Conservation (phyloP, 345 rosid genomes). For the Cardamine occulta region DNA sequence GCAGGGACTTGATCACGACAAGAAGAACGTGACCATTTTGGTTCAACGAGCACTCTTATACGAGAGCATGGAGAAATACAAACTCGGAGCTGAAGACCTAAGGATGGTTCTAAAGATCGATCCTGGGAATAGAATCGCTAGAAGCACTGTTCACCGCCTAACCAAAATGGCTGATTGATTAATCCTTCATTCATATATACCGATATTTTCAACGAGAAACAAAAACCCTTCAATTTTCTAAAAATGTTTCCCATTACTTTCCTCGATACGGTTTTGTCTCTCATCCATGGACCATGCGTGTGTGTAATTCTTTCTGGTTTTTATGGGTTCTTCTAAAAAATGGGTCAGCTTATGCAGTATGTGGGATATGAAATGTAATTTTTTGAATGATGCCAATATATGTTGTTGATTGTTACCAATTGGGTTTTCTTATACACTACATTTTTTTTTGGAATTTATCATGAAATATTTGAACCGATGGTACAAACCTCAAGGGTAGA, state of each 20-base stretch:
- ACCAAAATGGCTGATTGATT: constrained; percentile 69
- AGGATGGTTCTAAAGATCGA: constrained; percentile 91
- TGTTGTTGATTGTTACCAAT: constrained; percentile 14
- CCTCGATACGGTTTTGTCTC: constrained; percentile 6
- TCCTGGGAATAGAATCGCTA: constrained; percentile 84
- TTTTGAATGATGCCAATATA: neutral
- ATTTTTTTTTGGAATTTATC: neutral
- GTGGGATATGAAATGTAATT: constrained; percentile 8
- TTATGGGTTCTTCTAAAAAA: constrained; percentile 18
- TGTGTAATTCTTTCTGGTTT: constrained; percentile 17
- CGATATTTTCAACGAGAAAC: neutral
- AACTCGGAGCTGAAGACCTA: constrained; percentile 94
- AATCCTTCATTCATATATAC: constrained; percentile 1
- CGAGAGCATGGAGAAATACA: constrained; percentile 99
- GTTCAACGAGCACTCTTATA: constrained; percentile 95
- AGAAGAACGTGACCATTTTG: constrained; percentile 65
- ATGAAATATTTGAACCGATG: constrained; percentile 13
- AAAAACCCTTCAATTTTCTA: constrained; percentile 5
- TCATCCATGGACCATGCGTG: constrained; percentile 25
- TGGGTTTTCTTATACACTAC: neutral
- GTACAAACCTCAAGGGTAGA: neutral
- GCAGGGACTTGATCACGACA: constrained; percentile 82
- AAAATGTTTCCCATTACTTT: neutral
- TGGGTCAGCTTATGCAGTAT: constrained; percentile 8
- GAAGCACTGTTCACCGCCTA: constrained; percentile 95